phyloP scores from a whole-genome alignment of 23 red algal species.

The Gracilariopsis chorda region DNA sequence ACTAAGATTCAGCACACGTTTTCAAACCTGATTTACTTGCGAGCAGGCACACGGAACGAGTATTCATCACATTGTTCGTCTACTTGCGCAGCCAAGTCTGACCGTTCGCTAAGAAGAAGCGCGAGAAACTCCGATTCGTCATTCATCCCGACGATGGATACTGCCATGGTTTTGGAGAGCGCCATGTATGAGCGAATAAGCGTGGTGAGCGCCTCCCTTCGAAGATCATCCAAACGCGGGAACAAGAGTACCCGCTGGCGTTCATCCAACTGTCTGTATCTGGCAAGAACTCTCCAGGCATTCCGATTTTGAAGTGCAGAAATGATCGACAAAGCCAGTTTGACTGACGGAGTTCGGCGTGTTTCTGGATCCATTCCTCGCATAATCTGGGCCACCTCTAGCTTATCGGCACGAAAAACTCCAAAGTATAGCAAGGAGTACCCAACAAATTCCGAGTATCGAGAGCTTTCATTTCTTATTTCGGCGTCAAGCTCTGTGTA shows the following conservation, averaged over 20 bases:
- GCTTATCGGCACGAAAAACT: constrained; percentile 4
- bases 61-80: not conserved
- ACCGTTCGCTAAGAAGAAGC: constrained; percentile 9
- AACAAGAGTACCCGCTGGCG: constrained; percentile 10
- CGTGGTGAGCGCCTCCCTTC: not conserved
- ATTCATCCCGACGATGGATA: constrained; percentile 14
- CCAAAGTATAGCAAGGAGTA: constrained; percentile 61
- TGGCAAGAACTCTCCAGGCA: not conserved
- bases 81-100: constrained; percentile 11
- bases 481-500: constrained; percentile 12
- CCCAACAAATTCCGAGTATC: constrained; percentile 34
- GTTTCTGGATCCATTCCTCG: not conserved
- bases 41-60: constrained; percentile 25
- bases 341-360: not conserved
- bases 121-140: constrained; percentile 6
- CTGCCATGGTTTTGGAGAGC: not conserved
- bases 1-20: too few relatives aligned
- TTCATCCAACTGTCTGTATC: constrained; percentile 13
- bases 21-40: too few relatives aligned
- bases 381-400: constrained; percentile 32
- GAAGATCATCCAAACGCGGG: constrained; percentile 5
- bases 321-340: constrained; percentile 2
- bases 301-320: constrained; percentile 17
- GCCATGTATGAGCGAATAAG: constrained; percentile 29
- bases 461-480: not conserved